Evolutionary conservation across 2,329 filamentous ascomycete species (phyloP), one percentile per base, ranked within the genome.

Genomic region (Microsporum ferrugineum): DNA sequence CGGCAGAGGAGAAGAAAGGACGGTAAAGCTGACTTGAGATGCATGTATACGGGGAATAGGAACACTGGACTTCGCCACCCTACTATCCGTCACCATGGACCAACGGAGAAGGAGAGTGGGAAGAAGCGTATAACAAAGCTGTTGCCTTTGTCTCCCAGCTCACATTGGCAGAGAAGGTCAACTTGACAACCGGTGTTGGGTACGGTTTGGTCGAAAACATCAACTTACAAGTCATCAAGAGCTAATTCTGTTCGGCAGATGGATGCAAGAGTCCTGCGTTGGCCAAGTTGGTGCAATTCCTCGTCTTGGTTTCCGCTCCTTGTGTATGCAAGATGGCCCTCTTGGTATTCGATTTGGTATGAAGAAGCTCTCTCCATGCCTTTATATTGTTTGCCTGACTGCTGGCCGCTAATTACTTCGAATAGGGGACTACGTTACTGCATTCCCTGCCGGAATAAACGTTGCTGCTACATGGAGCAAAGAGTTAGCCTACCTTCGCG

Each of bases 61-160:
- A 59, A 36, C 57, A 57, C 72, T 72, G 72, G 8, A 71, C 69
- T 57, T 85, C 82, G 29, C 82, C 83, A 51, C 88, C 89, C 1
- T 82, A 82, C 70, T 96, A 96, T 70, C 91, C 91, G 0, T 91
- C 89, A 33, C 91, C 91, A 77, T 95, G 91, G 89, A 87, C 87
- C 76, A 83, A 88, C 64, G 87, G 88, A 17, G 72, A 82, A 4
- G 88, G 88, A 8, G 77, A 82, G 51, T 96, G 91, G 91, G 80
- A 82, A 60, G 82, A 84, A 5, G 89, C 90, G 43, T 91, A 95
- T 67, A 77, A 75, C 23, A 86, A 88, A 72, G 91, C 91, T 0
- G 84, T 83, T 66, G 83, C 80, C 2, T 92, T 96, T 68, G 90
- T 96, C 53, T 87, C 87, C 7, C 85, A 91, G 71, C 76, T 96